Percentiles rank a stretch among this genome's conserved stretches.
Evolutionary conservation across 225 moss, liverwort and hornwort genomes (phyloP).

Genomic region (Sphagnum contortum): DNA sequence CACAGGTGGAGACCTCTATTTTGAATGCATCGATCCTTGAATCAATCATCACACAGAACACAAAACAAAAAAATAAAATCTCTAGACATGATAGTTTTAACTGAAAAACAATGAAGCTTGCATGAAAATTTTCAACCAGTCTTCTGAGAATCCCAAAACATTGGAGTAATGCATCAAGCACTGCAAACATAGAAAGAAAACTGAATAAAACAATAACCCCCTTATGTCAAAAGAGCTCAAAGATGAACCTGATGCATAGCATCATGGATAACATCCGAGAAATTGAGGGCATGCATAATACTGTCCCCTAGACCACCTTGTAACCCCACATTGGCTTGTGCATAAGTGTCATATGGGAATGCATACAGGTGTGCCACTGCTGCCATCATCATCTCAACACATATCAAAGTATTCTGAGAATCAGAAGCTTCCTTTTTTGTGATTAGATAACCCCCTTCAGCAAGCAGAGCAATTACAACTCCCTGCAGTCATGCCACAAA

Average conservation of each 20-base stretch:
- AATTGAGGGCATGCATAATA: constrained; percentile 78
- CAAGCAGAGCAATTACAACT: constrained; percentile 37
- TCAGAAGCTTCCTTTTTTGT: constrained; percentile 24
- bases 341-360: constrained; percentile 21
- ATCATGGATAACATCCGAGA: constrained; percentile 73
- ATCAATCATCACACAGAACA: too few species aligned
- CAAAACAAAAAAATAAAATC: too few species aligned
- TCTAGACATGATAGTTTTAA: too few species aligned
- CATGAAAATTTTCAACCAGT: too few species aligned
- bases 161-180: too few species aligned
- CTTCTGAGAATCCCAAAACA: too few species aligned
- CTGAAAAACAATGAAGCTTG: too few species aligned
- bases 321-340: constrained; percentile 30
- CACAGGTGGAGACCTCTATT: too few species aligned
- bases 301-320: constrained; percentile 30
- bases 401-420: constrained; percentile 37
- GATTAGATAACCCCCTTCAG: constrained; percentile 26
- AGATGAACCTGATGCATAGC: constrained; percentile 81
- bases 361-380: constrained; percentile 36
- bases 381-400: constrained; percentile 53
- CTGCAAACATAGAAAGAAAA: too few species aligned
- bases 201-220: too few species aligned
- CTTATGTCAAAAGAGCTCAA: neutral
- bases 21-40: too few species aligned
- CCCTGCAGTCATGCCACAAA: constrained; percentile 20